Percentiles rank a stretch among this genome's conserved stretches.
Conservation (phyloP, 2,329 filamentous ascomycete species). For the Phaeosphaeria sp. region DNA sequence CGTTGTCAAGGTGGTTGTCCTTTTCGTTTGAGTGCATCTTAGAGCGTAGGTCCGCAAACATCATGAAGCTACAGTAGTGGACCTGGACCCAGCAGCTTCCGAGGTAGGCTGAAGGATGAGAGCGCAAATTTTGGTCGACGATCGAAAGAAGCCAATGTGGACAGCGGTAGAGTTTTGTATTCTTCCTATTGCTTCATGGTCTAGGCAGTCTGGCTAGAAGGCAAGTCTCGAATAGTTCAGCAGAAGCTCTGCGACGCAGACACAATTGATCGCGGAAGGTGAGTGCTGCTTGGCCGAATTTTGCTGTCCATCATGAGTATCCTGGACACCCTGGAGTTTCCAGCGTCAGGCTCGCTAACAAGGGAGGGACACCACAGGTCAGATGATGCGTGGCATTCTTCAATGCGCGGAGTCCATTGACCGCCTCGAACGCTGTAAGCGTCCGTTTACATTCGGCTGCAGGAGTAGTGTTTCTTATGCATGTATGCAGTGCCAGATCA, state of each 20-base stretch:
- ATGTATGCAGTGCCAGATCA: constrained; percentile 16
- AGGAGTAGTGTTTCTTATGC: constrained; percentile 5
- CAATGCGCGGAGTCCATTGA: background rate
- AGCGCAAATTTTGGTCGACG: background rate
- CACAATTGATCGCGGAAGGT: background rate
- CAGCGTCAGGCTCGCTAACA: background rate
- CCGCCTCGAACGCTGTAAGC: background rate
- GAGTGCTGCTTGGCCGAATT: background rate
- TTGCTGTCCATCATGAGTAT: background rate
- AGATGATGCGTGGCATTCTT: background rate
- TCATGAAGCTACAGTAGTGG: background rate
- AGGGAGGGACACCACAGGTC: background rate
- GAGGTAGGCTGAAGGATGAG: background rate
- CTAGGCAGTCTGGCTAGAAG: too few species aligned
- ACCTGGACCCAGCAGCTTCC: background rate
- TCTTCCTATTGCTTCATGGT: too few species aligned
- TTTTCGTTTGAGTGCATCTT: too few species aligned
- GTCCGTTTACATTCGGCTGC: background rate
- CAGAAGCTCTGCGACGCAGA: background rate
- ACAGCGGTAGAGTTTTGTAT: too few species aligned
- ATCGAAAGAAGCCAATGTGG: too few species aligned
- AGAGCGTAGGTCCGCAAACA: too few species aligned
- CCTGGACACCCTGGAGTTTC: background rate
- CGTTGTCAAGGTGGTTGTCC: too few species aligned
- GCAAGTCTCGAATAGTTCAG: too few species aligned